These are phyloP conservation scores for Castanea crenata DNA, from an alignment of 306 rosid genomes.

Conservation along the genomic window DNA sequence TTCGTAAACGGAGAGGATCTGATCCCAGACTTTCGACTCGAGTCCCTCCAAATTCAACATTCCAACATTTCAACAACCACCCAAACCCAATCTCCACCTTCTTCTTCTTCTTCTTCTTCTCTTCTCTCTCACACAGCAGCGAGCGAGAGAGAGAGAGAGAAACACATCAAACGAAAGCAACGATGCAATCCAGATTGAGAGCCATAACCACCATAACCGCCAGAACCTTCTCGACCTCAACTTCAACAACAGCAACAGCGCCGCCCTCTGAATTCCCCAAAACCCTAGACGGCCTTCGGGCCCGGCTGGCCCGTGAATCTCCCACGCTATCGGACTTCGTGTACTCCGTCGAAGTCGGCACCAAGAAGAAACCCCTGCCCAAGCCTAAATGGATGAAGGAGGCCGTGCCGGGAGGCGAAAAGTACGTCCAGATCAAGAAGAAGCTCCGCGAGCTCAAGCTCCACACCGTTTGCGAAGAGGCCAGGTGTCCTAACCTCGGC, in stretches of 20 bases:
- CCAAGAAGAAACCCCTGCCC: constrained; percentile 96
- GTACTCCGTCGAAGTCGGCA: constrained; percentile 92
- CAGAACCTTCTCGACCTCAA: constrained; percentile 52
- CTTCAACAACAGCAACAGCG: constrained; percentile 23
- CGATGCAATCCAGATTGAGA: constrained; percentile 48
- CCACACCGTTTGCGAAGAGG: constrained; percentile 97
- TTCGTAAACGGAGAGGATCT: too few species aligned
- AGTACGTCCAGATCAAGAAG: constrained; percentile 96
- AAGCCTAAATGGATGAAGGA: constrained; percentile 99
- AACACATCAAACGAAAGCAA: background rate
- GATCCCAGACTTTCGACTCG: too few species aligned
- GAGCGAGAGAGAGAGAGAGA: constrained; percentile 4
- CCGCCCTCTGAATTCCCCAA: constrained; percentile 50
- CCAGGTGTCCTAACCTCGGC: constrained; percentile 84
- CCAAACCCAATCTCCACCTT: constrained; percentile 11
- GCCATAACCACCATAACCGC: constrained; percentile 28
- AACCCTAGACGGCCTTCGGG: constrained; percentile 72
- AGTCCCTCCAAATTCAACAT: too few species aligned
- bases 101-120: background rate
- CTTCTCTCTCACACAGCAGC: background rate
- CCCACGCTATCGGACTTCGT: constrained; percentile 58
- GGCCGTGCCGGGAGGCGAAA: constrained; percentile 88
- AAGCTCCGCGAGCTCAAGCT: constrained; percentile 91
- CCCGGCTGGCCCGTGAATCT: constrained; percentile 67
- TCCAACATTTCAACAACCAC: too few species aligned